Evolutionary conservation across 495 filamentous ascomycete genomes (phyloP).

Genomic region (Penicillium bialowiezense): DNA sequence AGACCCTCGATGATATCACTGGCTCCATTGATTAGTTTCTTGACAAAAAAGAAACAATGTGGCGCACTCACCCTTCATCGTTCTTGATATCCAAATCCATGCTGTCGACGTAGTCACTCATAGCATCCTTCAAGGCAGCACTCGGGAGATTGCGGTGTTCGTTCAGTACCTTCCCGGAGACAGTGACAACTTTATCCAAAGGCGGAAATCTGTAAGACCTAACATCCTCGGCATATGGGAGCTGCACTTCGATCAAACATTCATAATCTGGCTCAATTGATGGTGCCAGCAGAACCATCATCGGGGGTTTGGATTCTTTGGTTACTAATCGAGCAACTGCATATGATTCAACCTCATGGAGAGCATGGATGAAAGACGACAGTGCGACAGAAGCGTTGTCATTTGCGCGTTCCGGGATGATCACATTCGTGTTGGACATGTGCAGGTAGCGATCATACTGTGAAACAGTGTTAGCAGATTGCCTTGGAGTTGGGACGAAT

Average conservation of each 20-base stretch:
- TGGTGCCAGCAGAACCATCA: constrained; percentile 78
- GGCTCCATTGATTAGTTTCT: not conserved
- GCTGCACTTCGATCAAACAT: constrained; percentile 83
- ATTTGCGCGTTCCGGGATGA: constrained; percentile 70
- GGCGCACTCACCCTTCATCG: constrained; percentile 71
- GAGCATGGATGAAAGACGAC: constrained; percentile 84
- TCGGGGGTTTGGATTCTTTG: constrained; percentile 74
- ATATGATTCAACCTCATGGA: constrained; percentile 82
- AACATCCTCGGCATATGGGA: constrained; percentile 94
- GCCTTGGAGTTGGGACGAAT: not conserved
- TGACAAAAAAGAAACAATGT: too few relatives aligned
- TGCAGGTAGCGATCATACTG: constrained; percentile 84
- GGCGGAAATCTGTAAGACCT: constrained; percentile 87
- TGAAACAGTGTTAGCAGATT: constrained; percentile 11
- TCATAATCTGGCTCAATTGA: constrained; percentile 80
- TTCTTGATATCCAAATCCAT: constrained; percentile 79
- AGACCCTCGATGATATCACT: constrained; percentile 72
- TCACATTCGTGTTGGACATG: constrained; percentile 73
- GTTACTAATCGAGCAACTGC: constrained; percentile 82
- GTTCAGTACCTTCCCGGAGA: constrained; percentile 79
- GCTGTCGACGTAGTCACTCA: constrained; percentile 87
- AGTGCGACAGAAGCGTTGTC: constrained; percentile 75
- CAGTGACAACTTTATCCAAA: constrained; percentile 80
- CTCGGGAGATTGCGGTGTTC: constrained; percentile 86
- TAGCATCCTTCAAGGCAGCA: constrained; percentile 68